Percentiles rank a stretch among this genome's conserved stretches.
These are phyloP conservation scores for Penicillium brevicompactum DNA, from an alignment of 2,329 filamentous ascomycete species.

Conservation along the genomic window DNA sequence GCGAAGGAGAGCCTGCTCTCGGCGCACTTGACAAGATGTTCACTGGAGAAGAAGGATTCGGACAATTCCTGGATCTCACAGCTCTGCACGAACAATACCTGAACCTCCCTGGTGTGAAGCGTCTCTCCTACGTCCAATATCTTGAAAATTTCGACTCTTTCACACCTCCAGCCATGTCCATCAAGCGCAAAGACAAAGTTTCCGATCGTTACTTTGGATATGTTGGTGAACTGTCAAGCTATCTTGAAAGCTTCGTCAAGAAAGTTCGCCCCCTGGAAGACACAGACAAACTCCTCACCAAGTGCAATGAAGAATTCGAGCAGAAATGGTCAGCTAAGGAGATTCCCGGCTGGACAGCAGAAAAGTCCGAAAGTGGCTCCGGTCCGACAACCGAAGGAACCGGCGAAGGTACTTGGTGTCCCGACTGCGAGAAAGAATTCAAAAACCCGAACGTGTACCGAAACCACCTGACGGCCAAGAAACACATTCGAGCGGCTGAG, in stretches of 20 bases:
- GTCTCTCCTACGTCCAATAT: constrained; percentile 88
- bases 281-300: constrained; percentile 72
- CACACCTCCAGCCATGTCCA: constrained; percentile 67
- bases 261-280: constrained; percentile 85
- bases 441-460: constrained; percentile 95
- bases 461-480: constrained; percentile 83
- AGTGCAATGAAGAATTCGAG: constrained; percentile 83
- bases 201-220: constrained; percentile 94
- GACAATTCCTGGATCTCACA: constrained; percentile 88
- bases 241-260: constrained; percentile 86
- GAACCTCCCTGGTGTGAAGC: constrained; percentile 83
- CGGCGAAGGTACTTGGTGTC: constrained; percentile 79
- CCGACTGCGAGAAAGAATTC: constrained; percentile 92
- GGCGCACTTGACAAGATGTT: constrained; percentile 87
- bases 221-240: constrained; percentile 74
- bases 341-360: constrained; percentile 74
- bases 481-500: constrained; percentile 84
- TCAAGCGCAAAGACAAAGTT: constrained; percentile 81
- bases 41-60: constrained; percentile 91
- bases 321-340: constrained; percentile 78
- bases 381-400: constrained; percentile 55
- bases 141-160: constrained; percentile 90
- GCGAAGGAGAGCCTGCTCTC: constrained; percentile 64
- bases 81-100: constrained; percentile 83
- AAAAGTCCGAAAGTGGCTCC: constrained; percentile 46